phyloP scores from a whole-genome alignment of 1,139 yeast genomes.

The Blastobotrys buckinghamii region DNA sequence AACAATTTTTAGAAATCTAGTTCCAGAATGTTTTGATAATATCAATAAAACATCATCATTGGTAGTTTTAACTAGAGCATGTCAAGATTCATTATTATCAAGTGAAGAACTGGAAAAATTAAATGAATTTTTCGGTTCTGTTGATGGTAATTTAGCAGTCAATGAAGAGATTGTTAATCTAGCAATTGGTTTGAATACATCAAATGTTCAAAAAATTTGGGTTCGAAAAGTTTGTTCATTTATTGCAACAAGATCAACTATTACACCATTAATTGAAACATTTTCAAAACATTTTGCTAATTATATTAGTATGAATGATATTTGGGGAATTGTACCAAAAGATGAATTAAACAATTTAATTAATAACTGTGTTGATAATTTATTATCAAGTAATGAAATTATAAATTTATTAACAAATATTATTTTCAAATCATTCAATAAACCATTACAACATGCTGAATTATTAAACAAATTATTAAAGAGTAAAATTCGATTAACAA shows the following conservation, averaged over 20 bases:
- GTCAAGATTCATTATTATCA: not conserved
- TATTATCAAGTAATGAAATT: not conserved
- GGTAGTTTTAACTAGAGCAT: slow-evolving; percentile 2
- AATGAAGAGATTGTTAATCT: slow-evolving; percentile 6
- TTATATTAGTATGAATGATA: not conserved
- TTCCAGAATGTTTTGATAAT: not conserved
- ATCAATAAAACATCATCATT: not conserved
- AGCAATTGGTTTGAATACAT: not conserved
- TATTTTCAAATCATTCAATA: not conserved
- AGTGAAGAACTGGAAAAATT: not conserved
- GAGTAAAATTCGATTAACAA: not conserved
- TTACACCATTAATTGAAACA: not conserved
- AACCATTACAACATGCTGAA: slow-evolving; percentile 1
- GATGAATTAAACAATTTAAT: not conserved
- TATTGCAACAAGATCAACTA: slow-evolving; percentile 19
- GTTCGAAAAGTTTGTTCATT: slow-evolving; percentile 16
- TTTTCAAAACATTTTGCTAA: not conserved
- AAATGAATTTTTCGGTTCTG: not conserved
- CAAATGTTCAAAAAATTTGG: slow-evolving; percentile 5
- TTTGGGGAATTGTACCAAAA: slow-evolving; percentile 1
- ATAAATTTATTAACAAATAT: not conserved
- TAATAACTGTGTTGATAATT: not conserved
- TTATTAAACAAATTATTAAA: not conserved
- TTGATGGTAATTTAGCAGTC: slow-evolving; percentile 8
- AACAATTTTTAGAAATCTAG: not conserved